These are phyloP conservation scores for Sarocladium brachiariae DNA, from an alignment of 2,329 filamentous ascomycete species.

Conservation along the genomic window DNA sequence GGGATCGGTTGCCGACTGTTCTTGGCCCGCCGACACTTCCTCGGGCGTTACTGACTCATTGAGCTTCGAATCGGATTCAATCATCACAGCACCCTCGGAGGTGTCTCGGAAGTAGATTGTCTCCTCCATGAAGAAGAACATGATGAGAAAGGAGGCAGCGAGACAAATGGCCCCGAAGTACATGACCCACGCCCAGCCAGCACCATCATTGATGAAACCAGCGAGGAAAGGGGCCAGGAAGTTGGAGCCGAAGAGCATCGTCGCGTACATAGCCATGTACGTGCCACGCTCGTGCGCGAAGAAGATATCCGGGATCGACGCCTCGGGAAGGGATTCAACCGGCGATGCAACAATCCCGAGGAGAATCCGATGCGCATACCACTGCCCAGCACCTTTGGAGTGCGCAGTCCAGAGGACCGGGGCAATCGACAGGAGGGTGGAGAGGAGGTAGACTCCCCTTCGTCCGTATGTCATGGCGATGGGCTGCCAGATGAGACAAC, in stretches of 20 bases:
- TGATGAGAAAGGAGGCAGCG: constrained; percentile 39
- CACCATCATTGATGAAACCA: constrained; percentile 14
- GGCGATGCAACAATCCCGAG: constrained; percentile 37
- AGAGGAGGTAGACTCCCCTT: constrained; percentile 38
- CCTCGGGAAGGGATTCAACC: constrained; percentile 39
- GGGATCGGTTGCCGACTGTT: neutral
- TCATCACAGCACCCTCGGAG: constrained; percentile 18
- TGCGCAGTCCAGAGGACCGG: constrained; percentile 27
- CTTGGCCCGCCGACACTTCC: neutral
- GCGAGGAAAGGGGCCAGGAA: constrained; percentile 7
- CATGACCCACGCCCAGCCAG: constrained; percentile 22
- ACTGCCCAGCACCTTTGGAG: constrained; percentile 22
- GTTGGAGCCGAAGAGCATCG: constrained; percentile 20
- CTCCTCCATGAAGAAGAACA: constrained; percentile 55
- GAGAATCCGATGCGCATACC: constrained; percentile 38
- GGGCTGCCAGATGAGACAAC: constrained; percentile 44
- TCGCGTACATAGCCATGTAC: constrained; percentile 36
- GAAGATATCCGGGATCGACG: constrained; percentile 34
- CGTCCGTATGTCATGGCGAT: constrained; percentile 46
- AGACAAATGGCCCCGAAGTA: constrained; percentile 39
- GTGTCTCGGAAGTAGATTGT: constrained; percentile 44
- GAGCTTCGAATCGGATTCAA: neutral
- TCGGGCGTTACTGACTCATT: neutral
- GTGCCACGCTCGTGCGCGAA: constrained; percentile 36
- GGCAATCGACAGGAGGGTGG: constrained; percentile 25